Conservation (phyloP, 2,329 filamentous ascomycete genomes). For the Mycogone perniciosa region DNA sequence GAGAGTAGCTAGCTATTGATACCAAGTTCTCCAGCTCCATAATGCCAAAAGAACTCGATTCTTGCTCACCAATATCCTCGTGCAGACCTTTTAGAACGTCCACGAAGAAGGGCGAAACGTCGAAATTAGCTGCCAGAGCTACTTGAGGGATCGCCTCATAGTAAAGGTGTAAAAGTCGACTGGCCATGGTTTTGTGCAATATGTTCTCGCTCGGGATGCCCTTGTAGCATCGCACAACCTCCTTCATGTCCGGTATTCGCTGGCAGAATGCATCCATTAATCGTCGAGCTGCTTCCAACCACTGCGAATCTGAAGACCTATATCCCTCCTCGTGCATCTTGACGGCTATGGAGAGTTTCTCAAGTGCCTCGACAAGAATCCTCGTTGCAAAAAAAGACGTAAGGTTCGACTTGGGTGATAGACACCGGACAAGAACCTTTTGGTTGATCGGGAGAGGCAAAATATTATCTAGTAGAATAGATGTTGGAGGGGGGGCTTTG, state of each 20-base stretch:
- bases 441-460: constrained; percentile 76
- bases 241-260: constrained; percentile 74
- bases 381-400: constrained; percentile 80
- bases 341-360: constrained; percentile 65
- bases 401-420: constrained; percentile 71
- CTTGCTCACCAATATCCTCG: constrained; percentile 41
- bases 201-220: constrained; percentile 60
- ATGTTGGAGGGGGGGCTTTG: constrained; percentile 69
- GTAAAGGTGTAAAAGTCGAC: constrained; percentile 74
- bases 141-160: constrained; percentile 75
- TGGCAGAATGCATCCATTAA: constrained; percentile 70
- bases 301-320: constrained; percentile 40
- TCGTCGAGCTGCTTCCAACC: constrained; percentile 62
- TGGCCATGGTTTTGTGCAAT: constrained; percentile 71
- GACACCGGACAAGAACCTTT: constrained; percentile 70
- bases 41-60: constrained; percentile 49
- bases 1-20: constrained; percentile 71
- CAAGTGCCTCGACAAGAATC: constrained; percentile 69
- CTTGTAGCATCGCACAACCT: constrained; percentile 69
- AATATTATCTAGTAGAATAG: constrained; percentile 76
- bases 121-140: constrained; percentile 78
- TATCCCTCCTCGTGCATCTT: constrained; percentile 50
- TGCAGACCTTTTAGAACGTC: constrained; percentile 60
- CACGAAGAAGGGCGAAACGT: constrained; percentile 72
- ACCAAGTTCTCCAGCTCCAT: constrained; percentile 79